These are phyloP conservation scores for Fomitiporia mediterranea DNA, from an alignment of 1,284 basidiomycete species.

Conservation along the genomic window DNA sequence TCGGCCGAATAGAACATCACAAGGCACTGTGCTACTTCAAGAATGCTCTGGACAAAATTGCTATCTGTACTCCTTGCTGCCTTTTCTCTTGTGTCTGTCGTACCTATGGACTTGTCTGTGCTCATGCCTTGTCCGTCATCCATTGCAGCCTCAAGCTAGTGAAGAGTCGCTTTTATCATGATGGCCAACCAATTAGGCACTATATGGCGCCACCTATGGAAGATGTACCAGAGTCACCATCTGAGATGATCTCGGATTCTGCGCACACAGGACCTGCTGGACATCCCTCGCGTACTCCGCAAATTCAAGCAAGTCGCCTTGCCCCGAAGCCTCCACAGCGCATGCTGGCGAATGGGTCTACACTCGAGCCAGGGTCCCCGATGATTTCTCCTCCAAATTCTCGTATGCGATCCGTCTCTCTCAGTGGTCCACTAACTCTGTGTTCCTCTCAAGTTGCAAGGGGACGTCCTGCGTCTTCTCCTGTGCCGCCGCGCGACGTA, in stretches of 20 bases:
- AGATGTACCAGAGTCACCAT: constrained; percentile 7
- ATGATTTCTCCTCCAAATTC: constrained; percentile 7
- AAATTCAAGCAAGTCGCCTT: constrained; percentile 9
- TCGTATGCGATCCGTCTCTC: constrained; percentile 14
- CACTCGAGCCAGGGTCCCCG: constrained; percentile 5
- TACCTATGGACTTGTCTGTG: constrained; percentile 50
- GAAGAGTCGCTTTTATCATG: constrained; percentile 33
- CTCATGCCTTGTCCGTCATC: constrained; percentile 61
- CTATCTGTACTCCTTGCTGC: constrained; percentile 90
- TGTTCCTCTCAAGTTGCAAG: constrained; percentile 10
- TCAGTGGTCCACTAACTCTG: constrained; percentile 15
- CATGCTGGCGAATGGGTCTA: background rate
- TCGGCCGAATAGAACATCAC: no score
- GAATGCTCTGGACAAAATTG: no score
- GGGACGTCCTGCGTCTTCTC: constrained; percentile 14
- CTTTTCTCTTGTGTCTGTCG: constrained; percentile 69
- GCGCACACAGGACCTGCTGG: background rate
- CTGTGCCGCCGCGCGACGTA: background rate
- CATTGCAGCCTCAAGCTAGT: constrained; percentile 66
- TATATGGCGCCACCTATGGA: constrained; percentile 39
- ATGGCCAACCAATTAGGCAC: constrained; percentile 40
- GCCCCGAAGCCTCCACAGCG: constrained; percentile 9
- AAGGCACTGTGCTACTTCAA: no score
- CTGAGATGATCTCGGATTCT: background rate
- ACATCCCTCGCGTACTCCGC: background rate